Evolutionary conservation across 148 eudicot species (phyloP).

Genomic region (Oxyria digyna): DNA sequence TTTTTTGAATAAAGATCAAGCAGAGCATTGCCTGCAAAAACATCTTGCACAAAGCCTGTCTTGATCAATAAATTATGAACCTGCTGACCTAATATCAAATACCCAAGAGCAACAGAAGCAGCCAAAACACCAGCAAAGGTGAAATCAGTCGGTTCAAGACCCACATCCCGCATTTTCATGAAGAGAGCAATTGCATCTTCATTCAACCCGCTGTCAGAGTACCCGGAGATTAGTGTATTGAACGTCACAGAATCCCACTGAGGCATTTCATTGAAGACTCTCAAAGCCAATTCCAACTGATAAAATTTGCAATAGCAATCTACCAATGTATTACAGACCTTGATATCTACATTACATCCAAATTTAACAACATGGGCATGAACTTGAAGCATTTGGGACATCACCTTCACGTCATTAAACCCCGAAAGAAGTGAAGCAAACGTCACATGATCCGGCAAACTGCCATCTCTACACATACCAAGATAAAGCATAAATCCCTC

Average conservation of each 20-base stretch:
- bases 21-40: constrained; percentile 53
- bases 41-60: constrained; percentile 38
- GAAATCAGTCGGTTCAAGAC: constrained; percentile 57
- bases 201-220: constrained; percentile 29
- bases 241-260: constrained; percentile 51
- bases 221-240: constrained; percentile 63
- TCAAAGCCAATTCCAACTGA: constrained; percentile 34
- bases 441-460: constrained; percentile 49
- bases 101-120: constrained; percentile 38
- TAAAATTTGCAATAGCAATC: constrained; percentile 64
- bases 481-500: constrained; percentile 48
- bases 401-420: constrained; percentile 24
- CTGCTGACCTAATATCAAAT: constrained; percentile 39
- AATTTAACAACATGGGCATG: constrained; percentile 52
- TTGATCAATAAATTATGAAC: constrained; percentile 48
- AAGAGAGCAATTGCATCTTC: constrained; percentile 39
- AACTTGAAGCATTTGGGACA: constrained; percentile 31
- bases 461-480: constrained; percentile 40
- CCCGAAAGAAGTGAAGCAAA: constrained; percentile 59
- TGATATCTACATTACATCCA: constrained; percentile 25
- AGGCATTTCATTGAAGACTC: constrained; percentile 34
- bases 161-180: constrained; percentile 38
- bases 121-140: constrained; percentile 68
- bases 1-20: constrained; percentile 67
- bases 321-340: constrained; percentile 54